Evolutionary conservation across 805 yeast genomes (phyloP).

Genomic region (Suhomyces sp.): DNA sequence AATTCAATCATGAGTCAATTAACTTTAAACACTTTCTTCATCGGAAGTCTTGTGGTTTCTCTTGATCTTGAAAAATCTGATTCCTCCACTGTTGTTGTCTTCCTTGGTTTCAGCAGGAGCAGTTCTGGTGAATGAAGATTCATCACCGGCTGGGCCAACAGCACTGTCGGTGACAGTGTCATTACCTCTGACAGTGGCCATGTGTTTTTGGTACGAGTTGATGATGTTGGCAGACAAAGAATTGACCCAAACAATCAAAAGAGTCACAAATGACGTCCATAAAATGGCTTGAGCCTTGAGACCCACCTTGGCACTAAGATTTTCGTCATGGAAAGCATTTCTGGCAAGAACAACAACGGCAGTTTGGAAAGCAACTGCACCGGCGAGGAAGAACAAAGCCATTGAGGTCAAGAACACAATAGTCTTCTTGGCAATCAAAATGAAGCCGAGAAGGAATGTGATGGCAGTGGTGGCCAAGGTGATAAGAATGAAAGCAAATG

Average conservation of each 20-base stretch:
- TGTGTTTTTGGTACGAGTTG: slow-evolving; percentile 52
- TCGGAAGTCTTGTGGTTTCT: slow-evolving; percentile 47
- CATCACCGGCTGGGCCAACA: slow-evolving; percentile 35
- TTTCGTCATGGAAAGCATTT: slow-evolving; percentile 57
- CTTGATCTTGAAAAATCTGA: slow-evolving; percentile 75
- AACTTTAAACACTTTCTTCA: slow-evolving; percentile 46
- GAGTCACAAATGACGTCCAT: slow-evolving; percentile 67
- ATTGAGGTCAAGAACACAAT: slow-evolving; percentile 50
- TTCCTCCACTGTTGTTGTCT: slow-evolving; percentile 54
- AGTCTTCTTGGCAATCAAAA: slow-evolving; percentile 54
- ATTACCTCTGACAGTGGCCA: slow-evolving; percentile 31
- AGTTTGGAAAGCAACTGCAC: slow-evolving; percentile 70
- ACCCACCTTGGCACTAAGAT: slow-evolving; percentile 50
- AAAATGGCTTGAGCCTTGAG: slow-evolving; percentile 57
- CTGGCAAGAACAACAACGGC: slow-evolving; percentile 77
- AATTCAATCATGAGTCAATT: too few relatives aligned
- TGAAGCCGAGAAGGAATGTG: slow-evolving; percentile 56
- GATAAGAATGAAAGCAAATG: slow-evolving; percentile 33
- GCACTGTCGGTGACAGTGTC: slow-evolving; percentile 18
- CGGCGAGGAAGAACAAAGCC: slow-evolving; percentile 54
- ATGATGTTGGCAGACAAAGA: slow-evolving; percentile 51
- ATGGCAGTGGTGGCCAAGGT: slow-evolving; percentile 64
- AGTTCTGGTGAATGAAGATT: slow-evolving; percentile 43
- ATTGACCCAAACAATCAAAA: slow-evolving; percentile 50
- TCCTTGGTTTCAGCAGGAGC: slow-evolving; percentile 28